Evolutionary conservation across 768 basidiomycete species (phyloP).

Genomic region (Pleurotus platypus): DNA sequence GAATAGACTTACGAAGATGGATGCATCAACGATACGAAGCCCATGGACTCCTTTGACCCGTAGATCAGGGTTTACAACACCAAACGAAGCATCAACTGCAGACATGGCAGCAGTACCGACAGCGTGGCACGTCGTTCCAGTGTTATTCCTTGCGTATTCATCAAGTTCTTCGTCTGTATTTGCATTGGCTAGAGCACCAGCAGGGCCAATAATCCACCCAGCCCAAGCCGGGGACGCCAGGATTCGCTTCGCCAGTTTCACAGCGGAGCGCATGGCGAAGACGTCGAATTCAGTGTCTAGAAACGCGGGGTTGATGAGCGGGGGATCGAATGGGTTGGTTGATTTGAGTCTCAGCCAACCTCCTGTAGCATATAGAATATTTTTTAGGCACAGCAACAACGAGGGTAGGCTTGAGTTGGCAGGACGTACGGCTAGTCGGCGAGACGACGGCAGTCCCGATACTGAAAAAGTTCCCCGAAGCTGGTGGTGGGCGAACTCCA

Average conservation of each 20-base stretch:
- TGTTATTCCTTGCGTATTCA: constrained; percentile 17
- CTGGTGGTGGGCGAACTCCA: constrained; percentile 9
- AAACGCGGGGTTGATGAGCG: constrained; percentile 48
- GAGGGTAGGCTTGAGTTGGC: background rate
- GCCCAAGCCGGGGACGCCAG: constrained; percentile 20
- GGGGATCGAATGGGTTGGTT: constrained; percentile 40
- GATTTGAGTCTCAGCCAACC: constrained; percentile 37
- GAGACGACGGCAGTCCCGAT: constrained; percentile 22
- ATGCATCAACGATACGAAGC: background rate
- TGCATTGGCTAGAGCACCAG: constrained; percentile 15
- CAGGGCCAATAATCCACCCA: constrained; percentile 19
- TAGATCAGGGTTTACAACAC: constrained; percentile 36
- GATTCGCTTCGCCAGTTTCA: constrained; percentile 22
- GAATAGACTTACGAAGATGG: background rate
- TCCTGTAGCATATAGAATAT: constrained; percentile 16
- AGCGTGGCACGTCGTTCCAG: constrained; percentile 25
- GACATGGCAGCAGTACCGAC: constrained; percentile 32
- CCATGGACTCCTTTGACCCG: constrained; percentile 25
- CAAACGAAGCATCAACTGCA: constrained; percentile 18
- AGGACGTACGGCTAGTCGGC: constrained; percentile 29
- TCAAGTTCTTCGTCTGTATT: constrained; percentile 24
- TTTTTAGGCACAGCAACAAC: background rate
- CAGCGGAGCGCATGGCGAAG: constrained; percentile 19
- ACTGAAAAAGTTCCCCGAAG: constrained; percentile 26
- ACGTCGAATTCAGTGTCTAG: constrained; percentile 29